Base-by-base conservation (phyloP, 768 basidiomycete species). In the Lentinula boryana region DNA sequence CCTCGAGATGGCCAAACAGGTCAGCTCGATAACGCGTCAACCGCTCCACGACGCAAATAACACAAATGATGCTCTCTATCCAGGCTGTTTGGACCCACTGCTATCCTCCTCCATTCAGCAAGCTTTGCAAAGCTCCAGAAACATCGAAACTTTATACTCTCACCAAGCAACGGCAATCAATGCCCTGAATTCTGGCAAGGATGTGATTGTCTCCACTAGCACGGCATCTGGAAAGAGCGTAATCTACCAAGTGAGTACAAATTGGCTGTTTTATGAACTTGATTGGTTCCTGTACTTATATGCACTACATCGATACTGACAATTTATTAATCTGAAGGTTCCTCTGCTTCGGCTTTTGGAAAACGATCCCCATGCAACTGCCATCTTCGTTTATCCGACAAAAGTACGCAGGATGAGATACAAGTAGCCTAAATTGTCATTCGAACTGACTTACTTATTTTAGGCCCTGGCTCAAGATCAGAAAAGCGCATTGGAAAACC, bases 401-500 rank as follows among this genome's bases (percentile, higher is more conserved):
- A 96, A 96, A 75, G 91, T 83, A 54, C 41, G 68, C 58, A 31
- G 21, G 40, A 56, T 13, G n/a, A 43, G 23, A 8, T 16, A 23
- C 21, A 9, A 46, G 43, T 50, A 13, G 21, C 16, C 27, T 16
- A 8, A 13, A 13, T 13, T 13, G n/a, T 1, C 27, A 9, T 16
- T 2, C 18, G 58, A 43, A 36, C 33, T 55, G n/a, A 23, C 10
- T 63, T 15, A 21, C 35, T 40, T 36, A 41, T 53, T 91, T 41
- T 53, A 93, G 89, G 93, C 93, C 15, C 76, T 96, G 43, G 93
- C 94, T 1, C 93, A 96, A 72, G 93, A 96, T 67, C 93, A 96
- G 70, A 84, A 80, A 64, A 73, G 75, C 3, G 85, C 89, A 1
- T 71, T 95, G 53, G 83, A 89, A 60, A 85, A 87, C 58, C 68